These are phyloP conservation scores for Colletotrichum orchidophilum DNA, from an alignment of 2,329 filamentous ascomycete genomes.

Conservation along the genomic window DNA sequence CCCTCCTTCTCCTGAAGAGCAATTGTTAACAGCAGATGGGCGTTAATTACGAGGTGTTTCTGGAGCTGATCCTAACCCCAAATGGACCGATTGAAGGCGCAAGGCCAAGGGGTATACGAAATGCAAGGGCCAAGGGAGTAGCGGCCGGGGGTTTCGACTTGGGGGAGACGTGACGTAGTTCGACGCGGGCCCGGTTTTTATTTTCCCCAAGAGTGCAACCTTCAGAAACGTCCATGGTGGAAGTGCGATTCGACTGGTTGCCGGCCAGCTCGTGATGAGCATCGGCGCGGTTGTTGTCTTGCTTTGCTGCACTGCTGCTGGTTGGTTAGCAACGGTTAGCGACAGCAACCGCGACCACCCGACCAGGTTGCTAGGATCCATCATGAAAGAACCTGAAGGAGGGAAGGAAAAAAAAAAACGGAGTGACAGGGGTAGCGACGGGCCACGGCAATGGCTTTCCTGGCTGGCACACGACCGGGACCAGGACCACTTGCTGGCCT, in stretches of 20 bases:
- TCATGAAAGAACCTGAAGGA: background rate
- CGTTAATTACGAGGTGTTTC: constrained; percentile 24
- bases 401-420: background rate
- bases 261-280: background rate
- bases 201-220: constrained; percentile 17
- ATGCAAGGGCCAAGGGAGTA: constrained; percentile 32
- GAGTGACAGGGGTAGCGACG: constrained; percentile 10
- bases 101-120: constrained; percentile 25
- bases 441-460: constrained; percentile 14
- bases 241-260: background rate
- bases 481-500: constrained; percentile 21
- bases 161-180: constrained; percentile 34
- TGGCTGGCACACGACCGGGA: background rate
- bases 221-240: background rate
- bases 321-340: background rate
- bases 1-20: constrained; percentile 2
- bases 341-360: background rate
- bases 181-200: constrained; percentile 23
- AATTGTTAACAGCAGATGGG: constrained; percentile 4
- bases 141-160: constrained; percentile 25
- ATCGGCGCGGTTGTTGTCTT: background rate
- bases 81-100: constrained; percentile 26
- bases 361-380: background rate
- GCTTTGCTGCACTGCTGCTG: background rate
- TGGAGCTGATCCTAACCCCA: constrained; percentile 18